Base-by-base conservation (phyloP, 2,329 filamentous ascomycete species). In the Claviceps spartinae region DNA sequence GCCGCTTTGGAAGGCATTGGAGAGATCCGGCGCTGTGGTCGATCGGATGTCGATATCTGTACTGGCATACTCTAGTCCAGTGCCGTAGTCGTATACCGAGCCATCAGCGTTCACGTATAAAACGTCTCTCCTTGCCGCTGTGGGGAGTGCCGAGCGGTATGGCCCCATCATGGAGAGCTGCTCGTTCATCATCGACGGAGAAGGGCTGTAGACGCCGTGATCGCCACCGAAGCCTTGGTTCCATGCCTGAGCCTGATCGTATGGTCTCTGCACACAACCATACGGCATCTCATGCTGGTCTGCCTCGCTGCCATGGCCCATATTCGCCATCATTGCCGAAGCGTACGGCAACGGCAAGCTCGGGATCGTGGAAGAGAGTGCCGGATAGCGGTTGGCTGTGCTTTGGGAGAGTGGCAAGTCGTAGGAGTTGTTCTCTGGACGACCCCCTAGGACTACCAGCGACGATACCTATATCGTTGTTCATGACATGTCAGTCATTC, bases 391-490 rank as follows among this genome's bases (percentile, higher is more conserved):
- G 1, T 61, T 57, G 20, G 66, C 62, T 16, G 60, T 62, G 34
- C 62, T 63, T 30, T 65, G 62, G 26, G 65, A 65, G 3, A 61
- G 58, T 7, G 65, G 61, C 3, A 66, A 34, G 48, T 57, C 62
- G 58, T 68, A 68, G 9, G 44, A 49, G 26, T 65, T 63, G 40
- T 46, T 20, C 18, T 60, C 59, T 8, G 54, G 55, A 54, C 63
- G 65, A 6, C 52, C 53, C 57, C 54, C 34, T 9, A 57, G 54
- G 5, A 65, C 58, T 50, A 67, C 65, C 48, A 61, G 59, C 2
- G 65, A 67, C 14, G 63, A 60, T 14, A 67, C 65, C 65, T 37
- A n/a, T 37, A n/a, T 48, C 26, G 6, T 48, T 30, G 16, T 30
- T 22, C 5, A 14, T 24, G 30, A 34, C 22, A 43, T 34, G 47